Evolutionary conservation across 2,329 filamentous ascomycete species (phyloP).

Genomic region (Aspergillus uvarum): DNA sequence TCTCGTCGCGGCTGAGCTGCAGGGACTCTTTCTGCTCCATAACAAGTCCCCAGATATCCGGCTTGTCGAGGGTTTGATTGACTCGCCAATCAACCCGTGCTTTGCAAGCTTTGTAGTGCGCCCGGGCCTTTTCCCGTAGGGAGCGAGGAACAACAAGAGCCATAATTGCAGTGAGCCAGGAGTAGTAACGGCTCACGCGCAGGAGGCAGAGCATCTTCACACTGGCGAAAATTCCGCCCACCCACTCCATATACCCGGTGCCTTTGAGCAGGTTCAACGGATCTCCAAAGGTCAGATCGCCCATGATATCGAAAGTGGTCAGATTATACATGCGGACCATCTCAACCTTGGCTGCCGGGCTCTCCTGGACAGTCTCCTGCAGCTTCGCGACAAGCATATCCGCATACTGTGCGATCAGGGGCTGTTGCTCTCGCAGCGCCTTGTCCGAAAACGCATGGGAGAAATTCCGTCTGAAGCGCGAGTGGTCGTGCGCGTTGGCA

Average conservation of each 20-base stretch:
- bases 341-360: background rate
- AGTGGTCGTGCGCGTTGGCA: conserved; percentile 28
- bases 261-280: conserved; percentile 10
- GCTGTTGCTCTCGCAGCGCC: conserved; percentile 35
- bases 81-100: conserved; percentile 10
- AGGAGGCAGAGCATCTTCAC: conserved; percentile 9
- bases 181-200: conserved; percentile 4
- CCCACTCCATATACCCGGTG: conserved; percentile 9
- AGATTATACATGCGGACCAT: conserved; percentile 12
- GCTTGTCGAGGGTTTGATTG: conserved; percentile 2
- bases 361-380: background rate
- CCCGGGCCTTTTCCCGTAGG: conserved; percentile 1
- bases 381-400: conserved; percentile 29
- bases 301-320: conserved; percentile 22
- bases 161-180: background rate
- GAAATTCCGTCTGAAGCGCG: conserved; percentile 34
- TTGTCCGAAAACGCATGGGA: conserved; percentile 38
- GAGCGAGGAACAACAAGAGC: background rate
- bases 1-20: conserved; percentile 10
- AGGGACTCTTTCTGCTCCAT: conserved; percentile 12
- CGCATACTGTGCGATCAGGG: conserved; percentile 31
- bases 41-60: conserved; percentile 17
- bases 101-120: conserved; percentile 9
- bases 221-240: conserved; percentile 9
- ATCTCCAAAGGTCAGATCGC: conserved; percentile 19